A percentile compares a stretch with the other conserved stretches of the same genome.
Conservation (phyloP, 305 asterid species). For the Fraxinus dipetala region DNA sequence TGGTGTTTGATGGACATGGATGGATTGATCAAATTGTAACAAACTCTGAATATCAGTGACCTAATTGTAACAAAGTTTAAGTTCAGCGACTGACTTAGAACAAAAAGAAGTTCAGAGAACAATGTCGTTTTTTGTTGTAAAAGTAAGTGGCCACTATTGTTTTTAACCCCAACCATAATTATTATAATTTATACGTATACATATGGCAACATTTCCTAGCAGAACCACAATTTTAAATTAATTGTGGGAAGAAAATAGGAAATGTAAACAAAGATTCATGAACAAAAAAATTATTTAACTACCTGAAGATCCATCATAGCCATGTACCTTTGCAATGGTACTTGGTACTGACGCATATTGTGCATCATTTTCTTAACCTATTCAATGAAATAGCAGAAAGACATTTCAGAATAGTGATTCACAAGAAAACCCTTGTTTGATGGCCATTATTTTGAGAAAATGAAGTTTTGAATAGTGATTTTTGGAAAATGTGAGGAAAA, state of each 20-base stretch:
- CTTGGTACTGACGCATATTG: constrained; percentile 48
- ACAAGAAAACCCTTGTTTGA: not conserved
- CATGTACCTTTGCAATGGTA: constrained; percentile 53
- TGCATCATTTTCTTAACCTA: constrained; percentile 55
- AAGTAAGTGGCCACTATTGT: not conserved
- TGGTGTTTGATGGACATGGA: not conserved
- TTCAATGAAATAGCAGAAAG: not conserved
- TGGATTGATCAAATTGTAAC: not conserved
- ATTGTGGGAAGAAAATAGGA: not conserved
- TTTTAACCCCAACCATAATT: not conserved
- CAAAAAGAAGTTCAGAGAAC: not conserved
- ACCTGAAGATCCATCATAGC: constrained; percentile 70
- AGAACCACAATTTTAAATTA: not conserved
- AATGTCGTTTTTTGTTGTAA: not conserved
- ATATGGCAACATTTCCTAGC: not conserved
- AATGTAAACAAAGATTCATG: not conserved
- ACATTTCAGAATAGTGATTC: not conserved
- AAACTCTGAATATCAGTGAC: not conserved
- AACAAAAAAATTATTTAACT: not conserved
- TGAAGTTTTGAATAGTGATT: not conserved
- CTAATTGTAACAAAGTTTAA: not conserved
- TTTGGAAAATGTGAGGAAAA: not conserved
- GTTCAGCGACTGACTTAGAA: not conserved
- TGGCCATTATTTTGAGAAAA: not conserved
- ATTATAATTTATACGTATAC: not conserved